phyloP scores from a whole-genome alignment of 2,329 filamentous ascomycete species.

The Microdochium paspali region DNA sequence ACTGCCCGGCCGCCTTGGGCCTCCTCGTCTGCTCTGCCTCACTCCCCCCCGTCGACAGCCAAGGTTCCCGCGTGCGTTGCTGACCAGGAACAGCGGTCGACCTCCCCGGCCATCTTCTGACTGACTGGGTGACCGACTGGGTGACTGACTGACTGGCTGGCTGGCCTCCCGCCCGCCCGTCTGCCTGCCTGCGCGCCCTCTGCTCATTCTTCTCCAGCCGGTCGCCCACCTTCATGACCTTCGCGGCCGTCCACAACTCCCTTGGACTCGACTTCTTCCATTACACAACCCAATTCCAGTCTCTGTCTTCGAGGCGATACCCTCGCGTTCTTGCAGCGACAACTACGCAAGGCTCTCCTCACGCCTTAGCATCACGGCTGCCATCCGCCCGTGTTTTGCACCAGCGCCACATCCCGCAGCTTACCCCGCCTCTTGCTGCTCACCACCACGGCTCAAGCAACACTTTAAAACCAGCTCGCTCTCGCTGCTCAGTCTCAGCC shows the following conservation, averaged over 20 bases:
- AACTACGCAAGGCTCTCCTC: neutral
- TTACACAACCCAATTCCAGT: neutral
- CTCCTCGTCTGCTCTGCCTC: too few relatives aligned
- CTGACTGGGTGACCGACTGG: neutral
- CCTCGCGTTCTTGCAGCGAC: neutral
- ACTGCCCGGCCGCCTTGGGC: neutral
- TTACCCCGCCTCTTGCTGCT: neutral
- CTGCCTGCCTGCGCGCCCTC: neutral
- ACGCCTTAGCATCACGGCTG: neutral
- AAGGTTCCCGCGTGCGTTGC: neutral
- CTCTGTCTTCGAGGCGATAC: neutral
- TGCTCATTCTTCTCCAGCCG: neutral
- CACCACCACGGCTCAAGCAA: neutral
- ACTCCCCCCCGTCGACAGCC: too few relatives aligned
- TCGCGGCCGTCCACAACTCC: neutral
- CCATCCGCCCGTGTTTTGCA: neutral
- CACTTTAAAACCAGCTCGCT: too few relatives aligned
- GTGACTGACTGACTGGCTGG: neutral
- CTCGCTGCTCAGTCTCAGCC: neutral
- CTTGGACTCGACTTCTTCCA: neutral
- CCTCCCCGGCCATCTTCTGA: neutral
- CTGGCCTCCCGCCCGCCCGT: neutral
- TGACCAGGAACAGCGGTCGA: conserved; percentile 1
- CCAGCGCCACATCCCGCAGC: neutral
- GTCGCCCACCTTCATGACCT: neutral